Evolutionary conservation across 2,329 filamentous ascomycete genomes (phyloP).

Genomic region (Pestalotiopsis sp.): DNA sequence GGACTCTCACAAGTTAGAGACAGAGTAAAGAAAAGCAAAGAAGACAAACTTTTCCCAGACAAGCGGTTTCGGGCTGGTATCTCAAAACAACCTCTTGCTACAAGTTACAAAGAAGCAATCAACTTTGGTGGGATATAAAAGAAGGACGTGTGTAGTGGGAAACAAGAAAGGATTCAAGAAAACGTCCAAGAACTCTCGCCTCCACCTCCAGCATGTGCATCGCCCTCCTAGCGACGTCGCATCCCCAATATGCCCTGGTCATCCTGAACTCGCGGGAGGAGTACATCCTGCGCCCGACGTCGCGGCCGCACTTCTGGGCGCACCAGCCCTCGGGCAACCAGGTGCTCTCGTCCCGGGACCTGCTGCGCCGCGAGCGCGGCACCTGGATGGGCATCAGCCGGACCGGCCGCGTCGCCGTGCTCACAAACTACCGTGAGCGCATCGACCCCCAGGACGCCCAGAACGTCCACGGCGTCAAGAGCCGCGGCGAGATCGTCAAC

Average conservation of each 20-base stretch:
- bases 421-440: conserved; percentile 69
- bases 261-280: conserved; percentile 80
- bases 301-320: conserved; percentile 66
- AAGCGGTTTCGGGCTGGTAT: not conserved
- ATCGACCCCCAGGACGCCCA: conserved; percentile 46
- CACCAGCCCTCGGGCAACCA: conserved; percentile 43
- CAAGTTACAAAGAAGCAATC: too few species aligned
- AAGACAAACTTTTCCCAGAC: not conserved
- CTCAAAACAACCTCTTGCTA: too few species aligned
- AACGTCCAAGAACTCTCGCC: too few species aligned
- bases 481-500: conserved; percentile 66
- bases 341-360: conserved; percentile 63
- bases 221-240: conserved; percentile 73
- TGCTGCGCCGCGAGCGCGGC: conserved; percentile 63
- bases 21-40: not conserved
- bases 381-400: conserved; percentile 69
- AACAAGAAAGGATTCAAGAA: not conserved
- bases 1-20: not conserved
- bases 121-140: too few species aligned
- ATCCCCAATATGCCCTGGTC: conserved; percentile 76
- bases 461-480: conserved; percentile 57
- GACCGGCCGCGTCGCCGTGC: conserved; percentile 61
- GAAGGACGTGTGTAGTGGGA: too few species aligned
- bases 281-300: conserved; percentile 67
- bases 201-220: conserved; percentile 78